These are phyloP conservation scores for Tolypocladium ophioglossoides DNA, from an alignment of 2,329 filamentous ascomycete species.

Conservation along the genomic window DNA sequence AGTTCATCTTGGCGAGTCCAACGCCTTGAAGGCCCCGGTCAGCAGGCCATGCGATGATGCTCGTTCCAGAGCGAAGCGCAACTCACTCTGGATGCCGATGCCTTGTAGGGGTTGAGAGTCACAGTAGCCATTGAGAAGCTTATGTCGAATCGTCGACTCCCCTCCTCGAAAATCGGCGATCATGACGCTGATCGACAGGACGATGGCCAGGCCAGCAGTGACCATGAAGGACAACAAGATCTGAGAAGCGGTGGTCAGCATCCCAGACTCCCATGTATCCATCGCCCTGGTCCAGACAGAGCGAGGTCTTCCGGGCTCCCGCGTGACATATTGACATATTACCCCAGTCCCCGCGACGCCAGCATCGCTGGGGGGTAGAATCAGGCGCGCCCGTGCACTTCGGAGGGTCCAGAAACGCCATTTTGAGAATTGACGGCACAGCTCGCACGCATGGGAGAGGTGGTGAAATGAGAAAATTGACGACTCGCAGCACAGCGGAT, in stretches of 20 bases:
- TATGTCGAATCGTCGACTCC: conserved; percentile 45
- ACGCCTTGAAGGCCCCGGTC: conserved; percentile 21
- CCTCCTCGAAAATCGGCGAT: conserved; percentile 38
- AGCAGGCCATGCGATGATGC: background rate
- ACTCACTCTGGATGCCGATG: conserved; percentile 50
- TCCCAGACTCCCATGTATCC: background rate
- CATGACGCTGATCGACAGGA: conserved; percentile 45
- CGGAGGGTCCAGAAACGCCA: conserved; percentile 1
- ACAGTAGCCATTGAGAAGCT: conserved; percentile 53
- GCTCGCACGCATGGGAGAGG: background rate
- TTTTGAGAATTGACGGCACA: background rate
- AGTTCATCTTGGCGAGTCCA: conserved; percentile 47
- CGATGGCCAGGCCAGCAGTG: conserved; percentile 46
- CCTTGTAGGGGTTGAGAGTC: conserved; percentile 61
- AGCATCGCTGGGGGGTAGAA: conserved; percentile 36
- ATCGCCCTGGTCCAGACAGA: too few relatives aligned
- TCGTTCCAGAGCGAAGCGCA: background rate
- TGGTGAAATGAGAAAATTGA: background rate
- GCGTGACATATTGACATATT: too few relatives aligned
- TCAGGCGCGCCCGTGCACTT: conserved; percentile 34
- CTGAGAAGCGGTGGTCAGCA: conserved; percentile 17
- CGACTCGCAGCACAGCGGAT: background rate
- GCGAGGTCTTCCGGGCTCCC: too few relatives aligned
- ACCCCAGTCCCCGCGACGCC: conserved; percentile 48
- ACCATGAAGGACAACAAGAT: conserved; percentile 57